Conservation (phyloP, 495 filamentous ascomycete genomes). For the Trichoderma erinaceum region DNA sequence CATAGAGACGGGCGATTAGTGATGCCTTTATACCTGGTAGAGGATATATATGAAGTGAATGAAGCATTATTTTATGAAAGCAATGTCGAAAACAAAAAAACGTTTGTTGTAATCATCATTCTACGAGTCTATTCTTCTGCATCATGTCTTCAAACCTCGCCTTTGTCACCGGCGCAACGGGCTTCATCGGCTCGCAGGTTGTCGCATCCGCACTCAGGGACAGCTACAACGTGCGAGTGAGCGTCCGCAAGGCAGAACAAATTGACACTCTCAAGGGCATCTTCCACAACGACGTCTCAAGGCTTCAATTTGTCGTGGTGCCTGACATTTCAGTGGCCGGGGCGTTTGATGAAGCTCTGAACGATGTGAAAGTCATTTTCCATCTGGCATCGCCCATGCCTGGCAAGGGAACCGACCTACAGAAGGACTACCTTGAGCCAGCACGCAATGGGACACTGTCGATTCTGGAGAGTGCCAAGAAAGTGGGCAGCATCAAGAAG, state of each 20-base stretch:
- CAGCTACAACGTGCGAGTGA: constrained; percentile 42
- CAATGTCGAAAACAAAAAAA: no score
- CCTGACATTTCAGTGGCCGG: constrained; percentile 37
- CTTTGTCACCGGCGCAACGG: constrained; percentile 54
- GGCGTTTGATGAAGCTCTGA: constrained; percentile 44
- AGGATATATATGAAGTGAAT: no score
- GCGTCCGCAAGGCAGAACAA: constrained; percentile 32
- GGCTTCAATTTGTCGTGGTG: constrained; percentile 42
- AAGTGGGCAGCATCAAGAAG: constrained; percentile 33
- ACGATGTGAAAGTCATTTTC: constrained; percentile 41
- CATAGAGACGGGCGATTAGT: no score
- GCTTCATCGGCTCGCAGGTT: constrained; percentile 55
- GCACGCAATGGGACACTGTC: constrained; percentile 43
- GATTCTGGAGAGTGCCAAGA: constrained; percentile 40
- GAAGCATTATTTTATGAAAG: no score
- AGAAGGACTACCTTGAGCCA: constrained; percentile 43
- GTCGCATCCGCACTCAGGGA: constrained; percentile 46
- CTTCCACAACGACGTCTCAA: constrained; percentile 25
- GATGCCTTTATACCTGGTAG: no score
- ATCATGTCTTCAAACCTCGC: constrained; percentile 26
- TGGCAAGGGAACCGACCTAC: constrained; percentile 33
- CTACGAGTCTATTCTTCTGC: constrained; percentile 17
- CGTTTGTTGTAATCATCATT: no score
- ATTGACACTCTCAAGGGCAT: constrained; percentile 26
- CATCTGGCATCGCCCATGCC: constrained; percentile 48